Base-by-base conservation (phyloP, 2,329 filamentous ascomycete species). In the Penicillium sp. region DNA sequence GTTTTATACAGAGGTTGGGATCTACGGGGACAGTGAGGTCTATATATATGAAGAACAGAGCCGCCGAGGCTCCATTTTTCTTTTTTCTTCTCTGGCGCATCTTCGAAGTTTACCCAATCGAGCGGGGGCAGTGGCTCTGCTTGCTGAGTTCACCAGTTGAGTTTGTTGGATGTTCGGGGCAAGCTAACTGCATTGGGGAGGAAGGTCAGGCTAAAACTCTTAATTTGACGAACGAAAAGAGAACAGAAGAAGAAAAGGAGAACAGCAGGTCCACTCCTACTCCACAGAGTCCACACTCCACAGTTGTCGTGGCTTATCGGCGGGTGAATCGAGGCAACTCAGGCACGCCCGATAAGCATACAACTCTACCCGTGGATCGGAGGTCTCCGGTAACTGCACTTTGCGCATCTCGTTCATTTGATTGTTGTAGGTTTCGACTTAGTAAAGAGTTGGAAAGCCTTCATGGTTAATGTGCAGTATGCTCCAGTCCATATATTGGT, bases 101-200 rank as follows among this genome's bases (percentile, higher is more conserved):
- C 35, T 47, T 47, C 38, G n/a, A 37, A 22, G 20, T 17, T 56
- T 54, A 31, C 52, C 52, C 51, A 42, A 58, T 60, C 41, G 48
- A 56, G 60, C 58, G 58, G 55, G 54, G 43, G 2, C 58, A 52
- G 54, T 57, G 50, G 54, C 58, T 60, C 54, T 57, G 50, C 4
- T 57, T 57, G 42, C 58, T 60, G 54, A 50, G 43, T 47, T 41
- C 5, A 8, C 28, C 25, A 5, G 25, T 25, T 5, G 7, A 31
- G 4, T 31, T 8, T 31, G 28, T 6, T 31, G 28, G 7, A 31
- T 31, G 12, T 20, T 38, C 15, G 49, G 35, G 25, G 2, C 11
- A 41, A 5, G 12, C 49, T 52, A 38, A 52, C 35, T 39, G 14
- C 5, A 41, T 52, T 38, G 35, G 22, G 49, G 35, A 17, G 35